Base-by-base conservation (phyloP, 1,139 yeast genomes). In the Candida sanyaensis region DNA sequence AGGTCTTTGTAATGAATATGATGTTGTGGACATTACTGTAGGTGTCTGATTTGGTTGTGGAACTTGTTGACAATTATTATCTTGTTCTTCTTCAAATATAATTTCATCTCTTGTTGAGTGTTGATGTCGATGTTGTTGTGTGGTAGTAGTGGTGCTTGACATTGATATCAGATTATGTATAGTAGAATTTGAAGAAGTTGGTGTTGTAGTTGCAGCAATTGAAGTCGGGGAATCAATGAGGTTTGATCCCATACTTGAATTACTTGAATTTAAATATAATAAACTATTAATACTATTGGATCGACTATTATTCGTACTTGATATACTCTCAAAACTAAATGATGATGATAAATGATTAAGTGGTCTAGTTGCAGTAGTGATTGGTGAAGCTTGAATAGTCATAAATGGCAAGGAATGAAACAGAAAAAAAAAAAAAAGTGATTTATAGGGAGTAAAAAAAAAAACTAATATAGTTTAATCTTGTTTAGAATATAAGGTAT, bases 1-100 rank as follows among this genome's bases (percentile, higher is more conserved):
- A 21, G 50, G 50, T 37, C 41, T 31, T 29, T 43, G 50, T 23
- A 43, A 37, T 5, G 50, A 40, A 33, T 43, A 45, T 5, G 44
- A 42, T 23, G 43, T 8, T n/a, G 37, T 30, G 3, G 42, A 24
- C 21, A 40, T 29, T 24, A 30, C 17, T 21, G 42, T 32, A n/a
- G 43, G 37, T 6, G 43, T 32, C 9, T 41, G 30, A 10, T 32
- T 24, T 24, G 37, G 37, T 32, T 32, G 43, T 26, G 36, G 24
- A 5, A 12, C 8, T n/a, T 8, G 17, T 24, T 23, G 13, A 10
- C 27, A 17, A 12, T 28, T 10, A 28, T 17, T 26, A 17, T 29
- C 26, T 29, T 6, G 12, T 7, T 39, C 11, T 8, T 27, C 28
- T 7, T 29, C 13, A 11, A 29, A 11, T 4, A n/a, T 17, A 10